Conservation (phyloP, 140 eudicot genomes). For the Flaveria floridana region DNA sequence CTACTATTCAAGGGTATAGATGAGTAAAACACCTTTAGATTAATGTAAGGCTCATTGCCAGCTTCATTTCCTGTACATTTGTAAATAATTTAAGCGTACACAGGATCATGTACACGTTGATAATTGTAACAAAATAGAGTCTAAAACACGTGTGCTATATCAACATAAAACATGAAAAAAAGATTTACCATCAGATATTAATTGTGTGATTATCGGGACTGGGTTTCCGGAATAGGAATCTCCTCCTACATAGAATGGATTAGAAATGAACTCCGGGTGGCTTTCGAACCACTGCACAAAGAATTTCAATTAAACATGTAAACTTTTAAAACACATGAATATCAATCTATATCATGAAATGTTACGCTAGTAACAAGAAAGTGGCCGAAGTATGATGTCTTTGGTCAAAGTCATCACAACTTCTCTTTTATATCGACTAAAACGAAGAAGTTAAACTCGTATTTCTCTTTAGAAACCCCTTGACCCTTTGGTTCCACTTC, state of each 20-base stretch:
- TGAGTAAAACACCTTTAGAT: constrained; percentile 25
- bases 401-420: background rate
- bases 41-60: constrained; percentile 34
- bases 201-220: constrained; percentile 43
- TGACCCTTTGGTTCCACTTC: background rate
- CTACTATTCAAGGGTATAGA: background rate
- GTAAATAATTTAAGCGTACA: background rate
- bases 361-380: background rate
- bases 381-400: background rate
- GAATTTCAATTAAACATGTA: background rate
- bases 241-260: constrained; percentile 51
- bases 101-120: background rate
- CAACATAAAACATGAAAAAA: background rate
- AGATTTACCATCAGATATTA: constrained; percentile 47
- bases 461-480: background rate
- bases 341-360: background rate
- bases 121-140: no score
- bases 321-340: background rate
- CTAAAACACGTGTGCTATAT: no score
- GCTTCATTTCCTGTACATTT: constrained; percentile 43
- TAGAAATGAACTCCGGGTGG: constrained; percentile 44
- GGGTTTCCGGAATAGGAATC: constrained; percentile 53
- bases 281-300: constrained; percentile 44
- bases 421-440: no score
- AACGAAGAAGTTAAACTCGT: background rate